Percentiles rank a stretch among this genome's conserved stretches.
phyloP scores from a whole-genome alignment of 1,139 yeast genomes.

The Pichia sp. region DNA sequence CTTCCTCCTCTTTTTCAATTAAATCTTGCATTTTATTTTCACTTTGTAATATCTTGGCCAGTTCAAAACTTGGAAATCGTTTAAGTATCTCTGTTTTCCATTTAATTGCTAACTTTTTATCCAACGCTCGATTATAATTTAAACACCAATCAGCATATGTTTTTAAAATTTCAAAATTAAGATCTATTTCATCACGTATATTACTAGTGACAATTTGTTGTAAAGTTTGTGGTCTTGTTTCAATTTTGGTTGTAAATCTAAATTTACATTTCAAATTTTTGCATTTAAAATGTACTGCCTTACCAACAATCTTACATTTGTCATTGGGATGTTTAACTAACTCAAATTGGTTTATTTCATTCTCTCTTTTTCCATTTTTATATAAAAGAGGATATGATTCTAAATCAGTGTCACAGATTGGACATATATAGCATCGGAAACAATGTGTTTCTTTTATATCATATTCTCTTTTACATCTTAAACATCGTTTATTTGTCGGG shows the following conservation, averaged over 20 bases:
- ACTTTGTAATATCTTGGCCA: constrained; percentile 13
- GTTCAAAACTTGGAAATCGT: constrained; percentile 20
- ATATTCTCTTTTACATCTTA: constrained; percentile 15
- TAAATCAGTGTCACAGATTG: constrained; percentile 20
- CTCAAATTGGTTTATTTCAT: constrained; percentile 1
- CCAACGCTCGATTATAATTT: constrained; percentile 7
- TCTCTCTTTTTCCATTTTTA: not conserved
- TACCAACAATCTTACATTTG: constrained; percentile 20
- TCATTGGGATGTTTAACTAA: constrained; percentile 9
- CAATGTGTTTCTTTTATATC: constrained; percentile 15
- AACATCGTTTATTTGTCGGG: not conserved
- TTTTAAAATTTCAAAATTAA: constrained; percentile 2
- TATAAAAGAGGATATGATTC: constrained; percentile 8
- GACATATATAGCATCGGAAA: constrained; percentile 28
- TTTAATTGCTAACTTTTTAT: constrained; percentile 5
- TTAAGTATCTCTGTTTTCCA: constrained; percentile 16
- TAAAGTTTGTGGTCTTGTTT: constrained; percentile 28
- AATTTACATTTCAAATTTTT: constrained; percentile 21
- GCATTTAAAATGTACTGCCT: constrained; percentile 28
- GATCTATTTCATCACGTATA: not conserved
- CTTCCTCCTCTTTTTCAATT: not conserved
- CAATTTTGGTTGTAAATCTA: constrained; percentile 24
- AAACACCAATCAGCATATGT: constrained; percentile 8
- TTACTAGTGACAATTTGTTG: constrained; percentile 16
- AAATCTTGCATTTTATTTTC: not conserved